Conservation (phyloP, 2,329 filamentous ascomycete species). For the Aspergillus arachidicola region DNA sequence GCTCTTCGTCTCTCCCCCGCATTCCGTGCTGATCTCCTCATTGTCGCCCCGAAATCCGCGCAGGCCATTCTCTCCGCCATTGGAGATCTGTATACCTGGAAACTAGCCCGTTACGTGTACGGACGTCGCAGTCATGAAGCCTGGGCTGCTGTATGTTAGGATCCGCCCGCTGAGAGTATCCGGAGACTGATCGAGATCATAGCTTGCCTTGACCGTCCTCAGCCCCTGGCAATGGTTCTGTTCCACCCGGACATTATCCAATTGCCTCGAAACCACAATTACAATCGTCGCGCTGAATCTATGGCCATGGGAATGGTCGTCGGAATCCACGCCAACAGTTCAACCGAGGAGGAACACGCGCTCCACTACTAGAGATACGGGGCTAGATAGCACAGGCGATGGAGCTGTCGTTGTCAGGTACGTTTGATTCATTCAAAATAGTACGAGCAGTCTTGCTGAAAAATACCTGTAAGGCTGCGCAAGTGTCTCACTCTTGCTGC, state of each 20-base stretch:
- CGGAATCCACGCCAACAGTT: conserved; percentile 43
- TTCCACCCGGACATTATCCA: conserved; percentile 90
- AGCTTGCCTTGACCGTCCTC: conserved; percentile 71
- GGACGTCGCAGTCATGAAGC: conserved; percentile 64
- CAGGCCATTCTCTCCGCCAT: conserved; percentile 78
- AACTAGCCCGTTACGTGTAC: conserved; percentile 73
- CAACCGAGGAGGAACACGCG: conserved; percentile 6
- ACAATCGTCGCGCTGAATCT: conserved; percentile 76
- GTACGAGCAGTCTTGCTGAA: neutral
- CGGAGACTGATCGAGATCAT: conserved; percentile 26
- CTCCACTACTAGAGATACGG: neutral
- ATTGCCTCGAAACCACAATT: conserved; percentile 87
- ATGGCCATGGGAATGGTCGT: conserved; percentile 82
- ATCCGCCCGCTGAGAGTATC: neutral
- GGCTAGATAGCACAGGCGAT: neutral
- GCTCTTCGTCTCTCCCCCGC: conserved; percentile 57
- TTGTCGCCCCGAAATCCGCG: conserved; percentile 71
- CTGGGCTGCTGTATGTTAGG: conserved; percentile 65
- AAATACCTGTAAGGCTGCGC: conserved; percentile 52
- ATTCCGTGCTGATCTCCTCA: conserved; percentile 66
- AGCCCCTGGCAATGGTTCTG: conserved; percentile 98
- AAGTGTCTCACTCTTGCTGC: conserved; percentile 75
- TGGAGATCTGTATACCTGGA: conserved; percentile 87
- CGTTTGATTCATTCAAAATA: neutral
- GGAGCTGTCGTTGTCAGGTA: conserved; percentile 30